Percentiles rank a stretch among this genome's conserved stretches.
Evolutionary conservation across 2,329 filamentous ascomycete species (phyloP).

Genomic region (Exophiala viscosa): DNA sequence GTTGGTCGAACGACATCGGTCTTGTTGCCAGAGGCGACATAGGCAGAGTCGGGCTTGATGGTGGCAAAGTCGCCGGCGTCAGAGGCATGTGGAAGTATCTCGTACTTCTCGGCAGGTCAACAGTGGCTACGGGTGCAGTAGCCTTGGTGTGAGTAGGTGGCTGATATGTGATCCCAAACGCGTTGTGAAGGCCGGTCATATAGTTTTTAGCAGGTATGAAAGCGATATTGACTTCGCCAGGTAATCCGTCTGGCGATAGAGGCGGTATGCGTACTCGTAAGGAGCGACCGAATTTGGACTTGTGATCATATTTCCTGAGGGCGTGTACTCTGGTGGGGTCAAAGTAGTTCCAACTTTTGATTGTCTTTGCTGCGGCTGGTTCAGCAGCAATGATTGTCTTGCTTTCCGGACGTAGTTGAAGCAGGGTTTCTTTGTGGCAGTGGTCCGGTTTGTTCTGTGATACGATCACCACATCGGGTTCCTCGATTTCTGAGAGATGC

Average conservation of each 20-base stretch:
- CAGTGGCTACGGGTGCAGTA: slow-evolving; percentile 21
- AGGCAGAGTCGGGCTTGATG: slow-evolving; percentile 20
- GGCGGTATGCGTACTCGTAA: slow-evolving; percentile 54
- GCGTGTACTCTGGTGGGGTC: slow-evolving; percentile 45
- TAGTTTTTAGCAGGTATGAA: slow-evolving; percentile 61
- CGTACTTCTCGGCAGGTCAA: slow-evolving; percentile 25
- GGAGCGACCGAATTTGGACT: slow-evolving; percentile 37
- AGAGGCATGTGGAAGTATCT: slow-evolving; percentile 27
- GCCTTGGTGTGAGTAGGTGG: slow-evolving; percentile 44
- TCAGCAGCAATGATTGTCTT: slow-evolving; percentile 64
- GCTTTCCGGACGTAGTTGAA: slow-evolving; percentile 55
- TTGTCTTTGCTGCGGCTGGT: slow-evolving; percentile 60
- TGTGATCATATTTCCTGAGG: slow-evolving; percentile 42
- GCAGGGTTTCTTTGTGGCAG: slow-evolving; percentile 66
- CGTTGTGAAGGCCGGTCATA: slow-evolving; percentile 59
- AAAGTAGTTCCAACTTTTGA: slow-evolving; percentile 67
- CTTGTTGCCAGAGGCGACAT: slow-evolving; percentile 6
- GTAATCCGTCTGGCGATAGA: slow-evolving; percentile 48
- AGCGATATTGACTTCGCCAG: slow-evolving; percentile 68
- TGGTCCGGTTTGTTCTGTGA: slow-evolving; percentile 65
- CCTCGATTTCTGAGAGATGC: slow-evolving; percentile 53
- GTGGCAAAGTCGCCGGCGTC: slow-evolving; percentile 22
- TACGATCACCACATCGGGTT: slow-evolving; percentile 56
- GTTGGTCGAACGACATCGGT: slow-evolving; percentile 11
- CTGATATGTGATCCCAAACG: slow-evolving; percentile 68